These are phyloP conservation scores for Omphalotus olearius DNA, from an alignment of 1,284 basidiomycete species.

Conservation along the genomic window DNA sequence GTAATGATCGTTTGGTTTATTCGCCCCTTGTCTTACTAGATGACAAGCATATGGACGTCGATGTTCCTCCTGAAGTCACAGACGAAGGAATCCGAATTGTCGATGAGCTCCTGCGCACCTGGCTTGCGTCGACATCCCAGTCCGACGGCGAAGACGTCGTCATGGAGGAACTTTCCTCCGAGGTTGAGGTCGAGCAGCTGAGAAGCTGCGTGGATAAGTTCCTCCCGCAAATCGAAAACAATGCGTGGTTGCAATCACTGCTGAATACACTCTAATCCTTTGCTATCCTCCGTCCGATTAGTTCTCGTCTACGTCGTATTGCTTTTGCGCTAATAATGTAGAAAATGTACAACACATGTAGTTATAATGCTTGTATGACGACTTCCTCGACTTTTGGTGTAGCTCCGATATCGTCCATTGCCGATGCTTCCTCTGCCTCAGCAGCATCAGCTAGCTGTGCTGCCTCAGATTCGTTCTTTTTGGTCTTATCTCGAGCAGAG, in stretches of 20 bases:
- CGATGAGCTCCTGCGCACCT: constrained; percentile 75
- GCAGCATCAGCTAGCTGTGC: not conserved
- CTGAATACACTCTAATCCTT: constrained; percentile 25
- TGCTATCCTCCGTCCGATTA: not conserved
- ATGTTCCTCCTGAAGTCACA: constrained; percentile 57
- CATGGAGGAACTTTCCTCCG: constrained; percentile 52
- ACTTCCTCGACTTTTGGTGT: not conserved
- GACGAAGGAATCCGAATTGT: constrained; percentile 81
- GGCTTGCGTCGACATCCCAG: constrained; percentile 41
- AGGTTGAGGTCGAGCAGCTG: constrained; percentile 64
- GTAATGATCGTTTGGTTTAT: not conserved
- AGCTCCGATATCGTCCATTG: not conserved
- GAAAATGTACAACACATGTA: too few relatives aligned
- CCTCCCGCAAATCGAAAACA: constrained; percentile 65
- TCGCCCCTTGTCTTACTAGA: constrained; percentile 11
- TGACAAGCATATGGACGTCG: constrained; percentile 35
- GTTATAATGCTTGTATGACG: constrained; percentile 7
- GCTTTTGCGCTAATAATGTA: too few relatives aligned
- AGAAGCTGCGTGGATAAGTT: constrained; percentile 65
- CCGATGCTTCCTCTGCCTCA: not conserved
- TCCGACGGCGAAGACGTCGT: constrained; percentile 27
- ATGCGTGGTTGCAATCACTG: constrained; percentile 72
- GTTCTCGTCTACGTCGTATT: too few relatives aligned
- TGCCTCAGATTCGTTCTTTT: not conserved
- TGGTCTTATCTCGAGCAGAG: constrained; percentile 2